These are phyloP conservation scores for Euptelea pleiosperma DNA, from an alignment of 164 flowering plant species.

Conservation along the genomic window DNA sequence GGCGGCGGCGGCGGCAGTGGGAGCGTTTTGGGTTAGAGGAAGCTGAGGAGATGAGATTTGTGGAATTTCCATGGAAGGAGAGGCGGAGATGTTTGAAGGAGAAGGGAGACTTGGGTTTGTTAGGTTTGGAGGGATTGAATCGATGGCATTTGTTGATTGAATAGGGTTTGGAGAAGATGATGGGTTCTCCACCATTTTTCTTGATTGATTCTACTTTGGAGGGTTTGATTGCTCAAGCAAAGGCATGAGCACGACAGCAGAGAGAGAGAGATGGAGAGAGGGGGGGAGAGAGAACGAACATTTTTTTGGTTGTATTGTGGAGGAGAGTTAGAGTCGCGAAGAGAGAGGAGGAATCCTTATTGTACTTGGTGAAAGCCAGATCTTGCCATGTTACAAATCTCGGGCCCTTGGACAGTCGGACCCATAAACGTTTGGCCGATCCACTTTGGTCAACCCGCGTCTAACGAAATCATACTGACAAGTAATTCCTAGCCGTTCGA, in stretches of 20 bases:
- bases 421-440: too few species aligned
- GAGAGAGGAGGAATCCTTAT: too few species aligned
- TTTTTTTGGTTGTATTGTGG: too few species aligned
- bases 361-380: too few species aligned
- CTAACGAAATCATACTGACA: too few species aligned
- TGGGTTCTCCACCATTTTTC: conserved; percentile 25
- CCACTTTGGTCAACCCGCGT: too few species aligned
- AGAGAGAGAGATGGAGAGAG: not conserved
- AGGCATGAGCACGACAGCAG: not conserved
- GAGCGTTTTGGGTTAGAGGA: conserved; percentile 16
- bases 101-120: conserved; percentile 27
- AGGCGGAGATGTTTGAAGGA: conserved; percentile 21
- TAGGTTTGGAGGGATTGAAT: conserved; percentile 14
- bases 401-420: too few species aligned
- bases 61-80: conserved; percentile 35
- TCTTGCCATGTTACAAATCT: too few species aligned
- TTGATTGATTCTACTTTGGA: not conserved
- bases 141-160: conserved; percentile 13
- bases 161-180: conserved; percentile 21
- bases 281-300: not conserved
- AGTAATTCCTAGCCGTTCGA: too few species aligned
- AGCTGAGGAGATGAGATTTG: conserved; percentile 46
- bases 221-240: not conserved
- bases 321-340: too few species aligned
- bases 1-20: conserved; percentile 3